Percentiles rank a stretch among this genome's conserved stretches.
Evolutionary conservation across 2,329 filamentous ascomycete species (phyloP).

Genomic region (Claviceps sorghi): DNA sequence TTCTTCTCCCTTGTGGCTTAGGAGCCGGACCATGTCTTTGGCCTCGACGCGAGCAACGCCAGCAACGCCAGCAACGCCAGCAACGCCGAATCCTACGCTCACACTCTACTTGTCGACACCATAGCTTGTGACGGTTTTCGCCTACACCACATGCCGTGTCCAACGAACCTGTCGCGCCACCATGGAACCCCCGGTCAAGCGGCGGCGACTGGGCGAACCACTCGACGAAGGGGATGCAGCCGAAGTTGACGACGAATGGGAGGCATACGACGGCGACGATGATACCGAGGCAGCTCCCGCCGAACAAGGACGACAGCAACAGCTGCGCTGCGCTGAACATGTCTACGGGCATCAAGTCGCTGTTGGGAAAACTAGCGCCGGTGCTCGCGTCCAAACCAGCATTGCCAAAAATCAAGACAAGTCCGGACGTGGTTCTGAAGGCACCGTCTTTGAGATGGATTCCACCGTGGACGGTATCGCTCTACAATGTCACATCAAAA

Average conservation of each 20-base stretch:
- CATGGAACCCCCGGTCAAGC: conserved; percentile 49
- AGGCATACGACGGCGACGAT: conserved; percentile 18
- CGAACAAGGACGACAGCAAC: conserved; percentile 16
- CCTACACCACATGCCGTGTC: conserved; percentile 4
- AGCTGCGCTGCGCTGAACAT: conserved; percentile 29
- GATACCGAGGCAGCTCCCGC: conserved; percentile 34
- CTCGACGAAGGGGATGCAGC: conserved; percentile 12
- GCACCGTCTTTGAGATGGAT: conserved; percentile 80
- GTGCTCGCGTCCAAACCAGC: conserved; percentile 60
- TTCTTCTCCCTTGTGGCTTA: background rate
- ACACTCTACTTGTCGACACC: background rate
- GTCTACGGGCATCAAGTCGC: conserved; percentile 44
- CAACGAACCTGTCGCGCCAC: background rate
- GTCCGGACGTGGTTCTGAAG: conserved; percentile 70
- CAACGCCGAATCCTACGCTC: background rate
- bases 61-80: background rate
- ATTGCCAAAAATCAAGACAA: conserved; percentile 86
- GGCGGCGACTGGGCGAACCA: conserved; percentile 37
- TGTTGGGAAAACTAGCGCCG: conserved; percentile 49
- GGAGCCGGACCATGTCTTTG: background rate
- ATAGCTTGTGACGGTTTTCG: background rate
- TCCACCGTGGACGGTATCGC: conserved; percentile 65
- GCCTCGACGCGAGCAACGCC: background rate
- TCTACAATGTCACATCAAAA: conserved; percentile 69
- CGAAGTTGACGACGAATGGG: conserved; percentile 1